Percentiles rank a stretch among this genome's conserved stretches.
Conservation (phyloP, 2,329 filamentous ascomycete species). For the Arthrobotrys musiformis region DNA sequence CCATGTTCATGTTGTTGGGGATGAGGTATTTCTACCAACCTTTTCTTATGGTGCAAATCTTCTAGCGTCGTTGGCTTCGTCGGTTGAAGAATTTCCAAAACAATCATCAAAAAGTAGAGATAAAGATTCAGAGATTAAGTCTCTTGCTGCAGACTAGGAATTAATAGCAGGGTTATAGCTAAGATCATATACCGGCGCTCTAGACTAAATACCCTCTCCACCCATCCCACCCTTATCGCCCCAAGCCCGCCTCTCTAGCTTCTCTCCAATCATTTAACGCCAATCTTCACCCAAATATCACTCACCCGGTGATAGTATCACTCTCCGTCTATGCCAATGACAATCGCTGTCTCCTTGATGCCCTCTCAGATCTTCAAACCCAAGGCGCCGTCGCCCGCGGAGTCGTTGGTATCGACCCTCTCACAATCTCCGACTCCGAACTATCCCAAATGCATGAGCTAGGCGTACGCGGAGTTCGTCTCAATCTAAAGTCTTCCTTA, state of each 20-base stretch:
- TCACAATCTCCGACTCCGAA: constrained; percentile 56
- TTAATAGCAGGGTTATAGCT: too few relatives aligned
- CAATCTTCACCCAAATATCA: constrained; percentile 57
- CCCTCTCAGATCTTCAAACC: constrained; percentile 57
- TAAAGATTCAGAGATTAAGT: too few relatives aligned
- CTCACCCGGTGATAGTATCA: constrained; percentile 60
- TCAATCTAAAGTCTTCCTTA: constrained; percentile 60
- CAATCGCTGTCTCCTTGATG: constrained; percentile 60
- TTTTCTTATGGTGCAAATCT: too few relatives aligned
- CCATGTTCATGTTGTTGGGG: constrained; percentile 60
- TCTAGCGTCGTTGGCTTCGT: too few relatives aligned
- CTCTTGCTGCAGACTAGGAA: too few relatives aligned
- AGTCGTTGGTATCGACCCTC: constrained; percentile 60
- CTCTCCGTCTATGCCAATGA: constrained; percentile 61
- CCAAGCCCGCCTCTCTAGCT: constrained; percentile 54
- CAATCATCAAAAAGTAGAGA: too few relatives aligned
- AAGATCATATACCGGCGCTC: too few relatives aligned
- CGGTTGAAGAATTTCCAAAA: too few relatives aligned
- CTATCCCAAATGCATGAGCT: constrained; percentile 59
- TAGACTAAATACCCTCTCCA: constrained; percentile 55
- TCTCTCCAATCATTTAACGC: constrained; percentile 59
- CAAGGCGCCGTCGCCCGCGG: constrained; percentile 56
- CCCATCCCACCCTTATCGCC: constrained; percentile 56
- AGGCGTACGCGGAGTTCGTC: constrained; percentile 60
- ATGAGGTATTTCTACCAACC: constrained; percentile 40